These are phyloP conservation scores for Mimosa bimucronata DNA, from an alignment of 306 rosid species.

Conservation along the genomic window DNA sequence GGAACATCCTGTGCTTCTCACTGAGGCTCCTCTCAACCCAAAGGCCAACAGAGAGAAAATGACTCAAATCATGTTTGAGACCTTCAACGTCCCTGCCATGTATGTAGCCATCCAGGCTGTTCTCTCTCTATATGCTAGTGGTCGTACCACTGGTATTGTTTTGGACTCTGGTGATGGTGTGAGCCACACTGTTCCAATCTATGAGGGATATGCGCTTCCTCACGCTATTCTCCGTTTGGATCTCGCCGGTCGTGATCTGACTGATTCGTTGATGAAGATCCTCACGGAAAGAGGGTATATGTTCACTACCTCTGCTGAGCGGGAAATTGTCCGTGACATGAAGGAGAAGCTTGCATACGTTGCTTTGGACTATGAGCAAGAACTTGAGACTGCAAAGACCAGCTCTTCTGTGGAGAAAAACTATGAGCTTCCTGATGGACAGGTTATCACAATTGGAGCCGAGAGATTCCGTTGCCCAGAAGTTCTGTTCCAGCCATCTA, in stretches of 20 bases:
- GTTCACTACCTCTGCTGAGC: slow-evolving; percentile 99
- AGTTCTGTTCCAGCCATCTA: slow-evolving; percentile 97
- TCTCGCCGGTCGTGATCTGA: slow-evolving; percentile 98
- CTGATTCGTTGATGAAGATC: slow-evolving; percentile 94
- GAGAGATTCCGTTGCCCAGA: slow-evolving; percentile 98
- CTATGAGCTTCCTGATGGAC: slow-evolving; percentile 95
- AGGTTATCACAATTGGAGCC: slow-evolving; percentile 94
- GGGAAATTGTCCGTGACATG: slow-evolving; percentile 99
- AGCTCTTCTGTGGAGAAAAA: slow-evolving; percentile 94
- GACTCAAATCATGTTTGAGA: slow-evolving; percentile 99
- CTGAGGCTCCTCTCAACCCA: slow-evolving; percentile 98
- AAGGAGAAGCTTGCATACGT: slow-evolving; percentile 98
- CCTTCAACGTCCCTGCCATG: slow-evolving; percentile 98
- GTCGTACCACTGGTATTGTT: slow-evolving; percentile 97
- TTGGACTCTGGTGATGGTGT: slow-evolving; percentile 98
- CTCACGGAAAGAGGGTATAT: slow-evolving; percentile 97
- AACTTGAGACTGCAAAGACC: slow-evolving; percentile 94
- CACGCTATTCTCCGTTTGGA: slow-evolving; percentile 96
- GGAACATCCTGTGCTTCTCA: slow-evolving; percentile 97
- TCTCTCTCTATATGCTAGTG: slow-evolving; percentile 95
- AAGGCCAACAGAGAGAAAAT: slow-evolving; percentile 98
- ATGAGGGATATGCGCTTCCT: slow-evolving; percentile 96
- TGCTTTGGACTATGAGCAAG: slow-evolving; percentile 93
- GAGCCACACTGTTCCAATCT: slow-evolving; percentile 96
- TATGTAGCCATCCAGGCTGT: slow-evolving; percentile 98